Percentiles rank a stretch among this genome's conserved stretches.
Evolutionary conservation across 805 yeast species (phyloP).

Genomic region (Candida berthetii): DNA sequence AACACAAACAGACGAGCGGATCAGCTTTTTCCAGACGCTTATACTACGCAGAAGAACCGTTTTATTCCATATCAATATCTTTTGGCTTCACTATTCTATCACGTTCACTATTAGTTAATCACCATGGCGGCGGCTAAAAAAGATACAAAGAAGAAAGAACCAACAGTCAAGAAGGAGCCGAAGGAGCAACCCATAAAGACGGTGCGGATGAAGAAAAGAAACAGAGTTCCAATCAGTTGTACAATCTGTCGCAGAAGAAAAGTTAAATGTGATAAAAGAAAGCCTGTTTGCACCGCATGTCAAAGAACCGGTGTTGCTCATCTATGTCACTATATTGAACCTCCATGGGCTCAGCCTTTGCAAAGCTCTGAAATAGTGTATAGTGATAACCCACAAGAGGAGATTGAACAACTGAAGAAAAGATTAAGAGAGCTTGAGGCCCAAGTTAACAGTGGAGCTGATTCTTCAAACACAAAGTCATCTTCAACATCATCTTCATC

Average conservation of each 20-base stretch:
- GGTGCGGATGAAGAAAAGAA: constrained; percentile 25
- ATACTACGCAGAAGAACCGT: too few species aligned
- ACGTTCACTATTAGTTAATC: too few species aligned
- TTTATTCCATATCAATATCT: too few species aligned
- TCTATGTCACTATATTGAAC: constrained; percentile 51
- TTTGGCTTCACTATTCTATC: too few species aligned
- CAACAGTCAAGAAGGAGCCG: too few species aligned
- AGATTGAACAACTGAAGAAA: constrained; percentile 46
- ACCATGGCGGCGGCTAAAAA: too few species aligned
- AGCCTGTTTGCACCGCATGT: constrained; percentile 54
- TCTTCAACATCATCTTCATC: not conserved
- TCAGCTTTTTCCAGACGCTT: too few species aligned
- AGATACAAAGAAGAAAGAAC: too few species aligned
- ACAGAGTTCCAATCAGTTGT: constrained; percentile 41
- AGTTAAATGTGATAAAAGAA: constrained; percentile 42
- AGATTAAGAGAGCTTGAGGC: constrained; percentile 48
- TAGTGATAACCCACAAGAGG: constrained; percentile 38
- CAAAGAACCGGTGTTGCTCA: constrained; percentile 52
- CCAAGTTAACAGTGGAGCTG: constrained; percentile 23
- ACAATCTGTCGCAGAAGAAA: constrained; percentile 43
- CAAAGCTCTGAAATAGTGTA: constrained; percentile 38
- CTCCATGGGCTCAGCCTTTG: constrained; percentile 50
- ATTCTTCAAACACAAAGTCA: not conserved
- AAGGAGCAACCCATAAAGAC: constrained; percentile 1
- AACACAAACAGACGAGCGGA: too few species aligned